phyloP scores from a whole-genome alignment of 2,329 filamentous ascomycete genomes.

The Penicillium sp. region DNA sequence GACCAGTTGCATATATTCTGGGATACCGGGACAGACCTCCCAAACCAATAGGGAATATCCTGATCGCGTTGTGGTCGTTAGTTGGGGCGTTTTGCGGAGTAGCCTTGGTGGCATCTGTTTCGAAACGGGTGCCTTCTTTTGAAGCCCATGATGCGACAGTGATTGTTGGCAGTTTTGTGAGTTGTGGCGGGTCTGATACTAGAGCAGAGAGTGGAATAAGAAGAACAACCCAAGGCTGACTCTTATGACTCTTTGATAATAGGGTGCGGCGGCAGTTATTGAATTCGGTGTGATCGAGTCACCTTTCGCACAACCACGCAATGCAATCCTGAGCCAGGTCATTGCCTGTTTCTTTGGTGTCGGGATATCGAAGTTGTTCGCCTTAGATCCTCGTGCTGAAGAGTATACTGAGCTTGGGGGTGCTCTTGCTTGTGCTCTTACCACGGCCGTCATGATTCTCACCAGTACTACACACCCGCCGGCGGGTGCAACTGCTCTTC shows the following conservation, averaged over 20 bases:
- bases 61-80: slow-evolving; percentile 62
- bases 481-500: slow-evolving; percentile 69
- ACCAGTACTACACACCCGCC: slow-evolving; percentile 74
- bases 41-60: slow-evolving; percentile 55
- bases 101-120: slow-evolving; percentile 59
- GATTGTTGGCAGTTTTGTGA: slow-evolving; percentile 69
- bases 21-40: slow-evolving; percentile 55
- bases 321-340: slow-evolving; percentile 66
- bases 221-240: slow-evolving; percentile 2
- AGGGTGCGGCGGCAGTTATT: slow-evolving; percentile 75
- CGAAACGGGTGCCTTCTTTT: slow-evolving; percentile 56
- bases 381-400: slow-evolving; percentile 49
- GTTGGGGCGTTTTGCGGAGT: slow-evolving; percentile 65
- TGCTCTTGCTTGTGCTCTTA: slow-evolving; percentile 62
- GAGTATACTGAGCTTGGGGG: slow-evolving; percentile 64
- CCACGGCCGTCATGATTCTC: slow-evolving; percentile 65
- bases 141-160: slow-evolving; percentile 55
- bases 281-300: slow-evolving; percentile 71
- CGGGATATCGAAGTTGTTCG: slow-evolving; percentile 64
- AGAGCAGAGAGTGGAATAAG: background rate
- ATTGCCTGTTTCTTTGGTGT: slow-evolving; percentile 63
- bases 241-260: background rate
- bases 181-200: slow-evolving; percentile 31
- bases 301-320: slow-evolving; percentile 71
- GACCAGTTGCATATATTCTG: slow-evolving; percentile 66